Evolutionary conservation across 2,329 filamentous ascomycete species (phyloP).

Genomic region (Pseudopyricularia cyperi): DNA sequence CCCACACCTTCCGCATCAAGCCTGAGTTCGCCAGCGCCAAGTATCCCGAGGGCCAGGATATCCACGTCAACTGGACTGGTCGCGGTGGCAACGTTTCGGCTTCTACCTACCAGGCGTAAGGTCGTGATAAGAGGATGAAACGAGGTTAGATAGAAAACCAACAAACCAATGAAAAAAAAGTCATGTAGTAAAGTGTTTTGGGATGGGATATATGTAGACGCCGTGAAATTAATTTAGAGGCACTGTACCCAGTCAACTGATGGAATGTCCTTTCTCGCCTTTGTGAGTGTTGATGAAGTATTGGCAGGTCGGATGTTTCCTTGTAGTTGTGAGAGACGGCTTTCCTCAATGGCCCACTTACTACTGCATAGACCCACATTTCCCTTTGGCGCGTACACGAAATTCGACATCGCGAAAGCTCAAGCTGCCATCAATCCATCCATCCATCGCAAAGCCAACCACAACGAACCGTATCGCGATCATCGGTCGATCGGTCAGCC

Average conservation of each 20-base stretch:
- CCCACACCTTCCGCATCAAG: slow-evolving; percentile 83
- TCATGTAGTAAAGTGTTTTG: slow-evolving; percentile 5
- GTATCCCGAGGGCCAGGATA: slow-evolving; percentile 76
- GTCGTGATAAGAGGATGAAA: neutral
- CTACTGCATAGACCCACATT: neutral
- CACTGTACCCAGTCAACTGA: neutral
- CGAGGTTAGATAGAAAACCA: slow-evolving; percentile 1
- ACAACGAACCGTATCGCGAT: neutral
- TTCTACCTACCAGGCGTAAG: slow-evolving; percentile 93
- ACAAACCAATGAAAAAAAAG: neutral
- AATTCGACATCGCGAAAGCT: neutral
- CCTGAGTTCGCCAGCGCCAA: slow-evolving; percentile 63
- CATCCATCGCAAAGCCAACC: neutral
- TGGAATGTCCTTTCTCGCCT: neutral
- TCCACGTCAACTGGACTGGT: slow-evolving; percentile 99
- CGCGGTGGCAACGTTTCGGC: slow-evolving; percentile 94
- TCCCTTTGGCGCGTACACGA: neutral
- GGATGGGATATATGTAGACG: slow-evolving; percentile 1
- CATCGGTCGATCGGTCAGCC: neutral
- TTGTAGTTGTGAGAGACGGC: neutral
- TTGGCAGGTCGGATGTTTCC: too few relatives aligned
- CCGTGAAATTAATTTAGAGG: neutral
- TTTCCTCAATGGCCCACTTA: neutral
- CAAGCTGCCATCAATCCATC: neutral
- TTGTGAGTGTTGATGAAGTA: neutral